Base-by-base conservation (phyloP, 208 protist species). In the Wallacemonas sp. region DNA sequence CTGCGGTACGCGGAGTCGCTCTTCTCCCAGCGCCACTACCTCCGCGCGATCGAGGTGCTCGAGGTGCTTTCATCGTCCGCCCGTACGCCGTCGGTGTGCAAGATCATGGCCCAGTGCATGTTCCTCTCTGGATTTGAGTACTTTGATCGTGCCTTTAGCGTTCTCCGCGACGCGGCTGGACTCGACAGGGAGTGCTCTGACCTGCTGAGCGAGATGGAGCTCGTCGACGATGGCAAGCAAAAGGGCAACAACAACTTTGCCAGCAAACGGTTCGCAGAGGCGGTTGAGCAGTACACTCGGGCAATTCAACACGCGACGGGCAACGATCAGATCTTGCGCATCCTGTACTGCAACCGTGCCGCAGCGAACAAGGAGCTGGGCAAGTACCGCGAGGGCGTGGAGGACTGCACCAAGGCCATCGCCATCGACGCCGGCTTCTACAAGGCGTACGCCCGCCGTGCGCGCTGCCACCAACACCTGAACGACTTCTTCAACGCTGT, bases 271-370 rank as follows among this genome's bases (percentile, higher is more conserved):
- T 97, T 93, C 72, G 74, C 58, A 5, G 74, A 73, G 5, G 79
- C 88, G 23, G 77, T 88, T 2, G 78, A 91, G 34, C 73, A 87
- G 57, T 97, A 97, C 78, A 93, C 87, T 14, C 47, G 38, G 16
- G 92, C 85, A 26, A 92, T 97, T 55, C 69, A 82, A 14, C 52
- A 72, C 41, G 82, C 88, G 1, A 70, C 68, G 8, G 78, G 75
- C 66, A 95, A 93, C 55, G 76, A 89, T 33, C 80, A 93, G 58
- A 87, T 97, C 39, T 68, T 94, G 65, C 87, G 89, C 38, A 92
- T 97, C 52, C 76, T 97, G 43, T 94, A 96, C 78, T 96, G 87
- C 78, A 97, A 97, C 70, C 88, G 93, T 41, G 90, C 93, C 27
- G 93, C 93, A 11, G 90, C 93, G 12, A 75, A 91, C 67, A 96